These are phyloP conservation scores for Pythium dissotocum DNA, from an alignment of 352 stramenopile genomes.

Conservation along the genomic window DNA sequence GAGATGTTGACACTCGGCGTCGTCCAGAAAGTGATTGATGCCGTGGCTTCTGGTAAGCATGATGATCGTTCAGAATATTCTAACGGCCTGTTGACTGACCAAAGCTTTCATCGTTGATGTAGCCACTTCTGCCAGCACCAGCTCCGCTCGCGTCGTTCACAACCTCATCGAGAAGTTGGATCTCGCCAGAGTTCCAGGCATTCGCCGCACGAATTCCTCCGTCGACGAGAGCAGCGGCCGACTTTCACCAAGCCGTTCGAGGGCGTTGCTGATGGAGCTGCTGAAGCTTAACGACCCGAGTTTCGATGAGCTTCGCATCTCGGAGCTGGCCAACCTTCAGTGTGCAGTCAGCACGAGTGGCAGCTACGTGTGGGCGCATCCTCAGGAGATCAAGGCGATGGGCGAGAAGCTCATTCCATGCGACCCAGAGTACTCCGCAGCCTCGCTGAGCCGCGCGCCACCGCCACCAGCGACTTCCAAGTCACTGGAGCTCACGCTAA, in stretches of 20 bases:
- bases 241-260: constrained; percentile 1
- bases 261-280: constrained; percentile 13
- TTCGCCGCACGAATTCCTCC: not conserved
- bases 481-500: constrained; percentile 1
- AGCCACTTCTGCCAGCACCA: not conserved
- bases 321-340: constrained; percentile 14
- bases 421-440: constrained; percentile 6
- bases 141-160: constrained; percentile 9
- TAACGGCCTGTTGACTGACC: too few species aligned
- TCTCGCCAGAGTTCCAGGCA: not conserved
- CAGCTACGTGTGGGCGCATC: constrained; percentile 18
- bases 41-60: constrained; percentile 1
- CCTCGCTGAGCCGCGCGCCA: not conserved
- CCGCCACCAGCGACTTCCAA: not conserved
- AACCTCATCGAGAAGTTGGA: constrained; percentile 19
- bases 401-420: constrained; percentile 11
- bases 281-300: constrained; percentile 10
- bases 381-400: constrained; percentile 20
- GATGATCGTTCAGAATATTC: too few species aligned
- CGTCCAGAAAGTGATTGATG: constrained; percentile 15
- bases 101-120: too few species aligned
- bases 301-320: constrained; percentile 19
- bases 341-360: constrained; percentile 18
- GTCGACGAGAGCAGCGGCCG: not conserved
- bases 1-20: constrained; percentile 20